Base-by-base conservation (phyloP, 208 protist species). In the Leishmania gerbilli region DNA sequence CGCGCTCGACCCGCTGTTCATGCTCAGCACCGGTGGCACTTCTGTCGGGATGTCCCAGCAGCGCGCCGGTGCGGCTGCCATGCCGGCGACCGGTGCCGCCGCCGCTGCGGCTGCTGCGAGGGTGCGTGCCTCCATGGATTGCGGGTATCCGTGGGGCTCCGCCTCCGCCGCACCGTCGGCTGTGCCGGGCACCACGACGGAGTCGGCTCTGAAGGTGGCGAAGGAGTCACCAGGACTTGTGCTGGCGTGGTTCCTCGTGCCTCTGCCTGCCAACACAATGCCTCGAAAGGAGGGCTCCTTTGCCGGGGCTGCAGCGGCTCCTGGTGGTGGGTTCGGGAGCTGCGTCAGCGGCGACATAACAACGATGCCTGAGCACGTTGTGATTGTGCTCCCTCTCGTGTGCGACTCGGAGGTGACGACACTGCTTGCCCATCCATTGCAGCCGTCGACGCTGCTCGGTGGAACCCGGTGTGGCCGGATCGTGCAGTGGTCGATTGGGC, bases 391-490 rank as follows among this genome's bases (percentile, higher is more conserved):
- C 8, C 90, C 88, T 37, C 87, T 94, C 15, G 87, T 94, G 40
- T 91, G 90, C 75, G 88, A 94, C 83, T 71, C 80, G 24, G 90
- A 89, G 72, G 87, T 94, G 53, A 84, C 40, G 62, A 83, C 85
- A 56, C 31, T 94, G 79, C 74, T 89, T 2, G 78, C 80, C 7
- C 84, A 91, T 71, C 87, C 90, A 24, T 85, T 88, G 58, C 86
- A 79, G 45, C 85, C 87, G 5, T 74, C 76, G 71, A 84, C 84
- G 34, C 53, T 94, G 27, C 74, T 92, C 56, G 90, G 85, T 9
- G 90, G 90, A 3, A 92, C 89, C 19, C 80, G 87, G 68, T 87
- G 80, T 67, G 90, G 90, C 15, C 87, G 90, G 60, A 68, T 94
- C 17, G 88, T 94, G 74, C 71, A 77, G 62, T 94, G 90, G 90